A percentile compares a stretch with the other conserved stretches of the same genome.
Conservation (phyloP, 768 basidiomycete genomes). For the Suillus clintonianus region DNA sequence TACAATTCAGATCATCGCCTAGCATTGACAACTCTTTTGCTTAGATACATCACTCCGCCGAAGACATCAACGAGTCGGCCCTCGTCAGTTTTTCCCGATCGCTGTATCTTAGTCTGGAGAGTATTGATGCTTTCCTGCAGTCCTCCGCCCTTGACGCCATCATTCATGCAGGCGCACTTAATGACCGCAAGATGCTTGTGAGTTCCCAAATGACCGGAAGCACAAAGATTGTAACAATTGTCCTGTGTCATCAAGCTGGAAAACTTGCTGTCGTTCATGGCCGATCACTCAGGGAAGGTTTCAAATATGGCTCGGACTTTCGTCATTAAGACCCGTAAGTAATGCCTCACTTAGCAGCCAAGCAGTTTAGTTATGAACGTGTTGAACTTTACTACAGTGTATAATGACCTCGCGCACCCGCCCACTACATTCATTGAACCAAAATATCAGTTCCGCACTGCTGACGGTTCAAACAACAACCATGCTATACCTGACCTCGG, state of each 20-base stretch:
- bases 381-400: slow-evolving; percentile 48
- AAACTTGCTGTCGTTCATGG: slow-evolving; percentile 63
- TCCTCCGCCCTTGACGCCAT: slow-evolving; percentile 60
- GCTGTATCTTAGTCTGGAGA: not conserved
- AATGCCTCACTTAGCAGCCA: too few relatives aligned
- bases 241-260: slow-evolving; percentile 54
- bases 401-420: slow-evolving; percentile 84
- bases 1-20: not conserved
- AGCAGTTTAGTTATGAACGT: not conserved
- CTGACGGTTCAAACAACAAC: slow-evolving; percentile 82
- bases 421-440: slow-evolving; percentile 68
- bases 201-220: slow-evolving; percentile 24
- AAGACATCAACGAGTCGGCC: slow-evolving; percentile 30
- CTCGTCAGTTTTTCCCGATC: slow-evolving; percentile 16
- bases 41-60: slow-evolving; percentile 28
- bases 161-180: slow-evolving; percentile 59
- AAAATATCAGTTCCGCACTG: slow-evolving; percentile 64
- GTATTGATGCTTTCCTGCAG: slow-evolving; percentile 34
- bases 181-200: slow-evolving; percentile 79
- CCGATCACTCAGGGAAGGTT: slow-evolving; percentile 48
- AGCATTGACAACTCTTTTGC: not conserved
- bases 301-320: slow-evolving; percentile 41
- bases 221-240: not conserved
- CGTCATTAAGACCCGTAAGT: slow-evolving; percentile 58
- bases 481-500: slow-evolving; percentile 68